Evolutionary conservation across 805 yeast species (phyloP).

Genomic region (Saturnispora zaruensis): DNA sequence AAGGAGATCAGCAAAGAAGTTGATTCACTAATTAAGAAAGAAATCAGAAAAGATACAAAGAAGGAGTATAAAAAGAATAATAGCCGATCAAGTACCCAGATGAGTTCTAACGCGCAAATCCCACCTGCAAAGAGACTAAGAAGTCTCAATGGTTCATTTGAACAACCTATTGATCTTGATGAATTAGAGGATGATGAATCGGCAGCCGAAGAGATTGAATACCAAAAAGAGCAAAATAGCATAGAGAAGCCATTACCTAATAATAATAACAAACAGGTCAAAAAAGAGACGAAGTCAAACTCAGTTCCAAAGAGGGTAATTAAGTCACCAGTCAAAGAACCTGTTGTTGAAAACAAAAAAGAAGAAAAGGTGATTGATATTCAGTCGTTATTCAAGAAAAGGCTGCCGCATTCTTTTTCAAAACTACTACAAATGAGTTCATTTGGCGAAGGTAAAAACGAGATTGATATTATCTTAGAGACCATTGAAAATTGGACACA

Average conservation of each 20-base stretch:
- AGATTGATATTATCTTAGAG: constrained; percentile 25
- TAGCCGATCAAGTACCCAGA: not conserved
- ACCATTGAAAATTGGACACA: constrained; percentile 25
- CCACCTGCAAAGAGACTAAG: constrained; percentile 2
- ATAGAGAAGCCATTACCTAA: not conserved
- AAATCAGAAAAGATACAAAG: not conserved
- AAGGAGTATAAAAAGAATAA: not conserved
- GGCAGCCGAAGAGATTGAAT: not conserved
- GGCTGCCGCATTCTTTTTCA: constrained; percentile 9
- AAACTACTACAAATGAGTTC: constrained; percentile 11
- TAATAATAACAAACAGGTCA: not conserved
- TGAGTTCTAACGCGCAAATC: not conserved
- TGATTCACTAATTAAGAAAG: not conserved
- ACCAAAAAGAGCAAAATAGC: not conserved
- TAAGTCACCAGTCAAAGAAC: not conserved
- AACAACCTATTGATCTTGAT: constrained; percentile 11
- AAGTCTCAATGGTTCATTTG: constrained; percentile 3
- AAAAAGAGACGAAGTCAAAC: not conserved
- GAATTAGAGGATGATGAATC: constrained; percentile 12
- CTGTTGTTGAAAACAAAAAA: not conserved
- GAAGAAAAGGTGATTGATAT: not conserved
- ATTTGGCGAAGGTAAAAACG: constrained; percentile 20
- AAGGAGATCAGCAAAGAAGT: not conserved
- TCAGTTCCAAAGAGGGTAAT: not conserved
- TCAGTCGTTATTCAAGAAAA: constrained; percentile 7